Conservation (phyloP, 306 rosid genomes). For the Dalbergia oliveri region DNA sequence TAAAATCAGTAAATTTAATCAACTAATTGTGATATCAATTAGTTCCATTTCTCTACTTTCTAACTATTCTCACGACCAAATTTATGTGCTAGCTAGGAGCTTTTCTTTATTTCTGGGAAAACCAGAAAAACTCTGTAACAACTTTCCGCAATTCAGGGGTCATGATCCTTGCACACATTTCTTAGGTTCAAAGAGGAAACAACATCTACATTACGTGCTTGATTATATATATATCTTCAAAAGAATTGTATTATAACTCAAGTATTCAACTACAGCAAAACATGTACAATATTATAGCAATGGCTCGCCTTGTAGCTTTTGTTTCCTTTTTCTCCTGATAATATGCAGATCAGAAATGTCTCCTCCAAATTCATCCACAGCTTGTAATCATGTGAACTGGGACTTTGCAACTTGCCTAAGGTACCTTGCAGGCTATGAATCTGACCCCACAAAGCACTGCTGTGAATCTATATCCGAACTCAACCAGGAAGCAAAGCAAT, state of each 20-base stretch:
- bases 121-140: conserved; percentile 24
- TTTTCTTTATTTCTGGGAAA: neutral
- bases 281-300: neutral
- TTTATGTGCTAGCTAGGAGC: neutral
- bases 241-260: neutral
- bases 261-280: conserved; percentile 16
- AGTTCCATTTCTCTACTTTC: neutral
- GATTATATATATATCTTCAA: neutral
- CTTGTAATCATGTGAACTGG: conserved; percentile 44
- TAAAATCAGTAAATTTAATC: neutral
- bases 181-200: neutral
- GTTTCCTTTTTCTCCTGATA: neutral
- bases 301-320: conserved; percentile 8
- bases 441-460: conserved; percentile 23
- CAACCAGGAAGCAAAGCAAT: neutral
- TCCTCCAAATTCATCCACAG: conserved; percentile 8
- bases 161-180: conserved; percentile 39
- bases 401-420: conserved; percentile 44
- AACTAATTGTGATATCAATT: neutral
- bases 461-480: conserved; percentile 16
- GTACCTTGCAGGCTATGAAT: conserved; percentile 44
- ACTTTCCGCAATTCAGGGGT: conserved; percentile 17
- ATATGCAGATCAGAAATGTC: neutral
- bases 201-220: conserved; percentile 15
- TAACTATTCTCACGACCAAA: neutral